These are phyloP conservation scores for Chlorella sp. DNA, from an alignment of 139 green algal genomes.

Conservation along the genomic window DNA sequence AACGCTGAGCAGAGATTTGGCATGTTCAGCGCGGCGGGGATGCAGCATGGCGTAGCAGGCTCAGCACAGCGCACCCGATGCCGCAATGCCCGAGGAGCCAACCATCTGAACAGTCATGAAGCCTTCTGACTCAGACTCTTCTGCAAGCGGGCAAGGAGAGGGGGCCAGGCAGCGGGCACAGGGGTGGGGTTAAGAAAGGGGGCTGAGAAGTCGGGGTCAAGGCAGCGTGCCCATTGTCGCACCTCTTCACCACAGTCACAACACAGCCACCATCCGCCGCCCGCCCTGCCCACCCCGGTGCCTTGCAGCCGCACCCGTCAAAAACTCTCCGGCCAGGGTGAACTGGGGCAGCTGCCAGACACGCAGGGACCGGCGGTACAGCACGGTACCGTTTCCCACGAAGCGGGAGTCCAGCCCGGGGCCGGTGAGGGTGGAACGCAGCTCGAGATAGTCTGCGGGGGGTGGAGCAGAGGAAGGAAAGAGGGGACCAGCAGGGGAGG, in stretches of 20 bases:
- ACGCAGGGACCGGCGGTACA: slow-evolving; percentile 1
- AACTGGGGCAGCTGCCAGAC: slow-evolving; percentile 16
- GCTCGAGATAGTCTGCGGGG: not conserved
- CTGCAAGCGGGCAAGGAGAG: not conserved
- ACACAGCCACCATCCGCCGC: not conserved
- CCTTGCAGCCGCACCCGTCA: not conserved
- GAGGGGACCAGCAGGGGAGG: not conserved
- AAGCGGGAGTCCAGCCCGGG: not conserved
- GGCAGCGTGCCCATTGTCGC: too few relatives aligned
- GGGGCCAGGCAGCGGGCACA: too few relatives aligned
- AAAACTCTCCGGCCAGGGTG: not conserved
- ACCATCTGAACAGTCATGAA: slow-evolving; percentile 21
- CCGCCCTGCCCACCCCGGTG: not conserved
- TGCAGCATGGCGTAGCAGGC: not conserved
- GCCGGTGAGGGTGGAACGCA: not conserved
- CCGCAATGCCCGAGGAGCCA: not conserved
- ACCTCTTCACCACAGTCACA: not conserved
- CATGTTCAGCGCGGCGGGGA: not conserved
- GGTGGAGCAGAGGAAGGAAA: not conserved
- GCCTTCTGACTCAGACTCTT: not conserved
- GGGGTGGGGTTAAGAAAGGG: too few relatives aligned
- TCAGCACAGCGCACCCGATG: not conserved
- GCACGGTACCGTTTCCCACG: not conserved
- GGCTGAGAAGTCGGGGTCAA: not conserved
- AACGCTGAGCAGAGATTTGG: too few relatives aligned